Evolutionary conservation across 169 alveolate genomes (phyloP), one percentile per base, ranked within the genome.

Genomic region (Plasmodium fragile): DNA sequence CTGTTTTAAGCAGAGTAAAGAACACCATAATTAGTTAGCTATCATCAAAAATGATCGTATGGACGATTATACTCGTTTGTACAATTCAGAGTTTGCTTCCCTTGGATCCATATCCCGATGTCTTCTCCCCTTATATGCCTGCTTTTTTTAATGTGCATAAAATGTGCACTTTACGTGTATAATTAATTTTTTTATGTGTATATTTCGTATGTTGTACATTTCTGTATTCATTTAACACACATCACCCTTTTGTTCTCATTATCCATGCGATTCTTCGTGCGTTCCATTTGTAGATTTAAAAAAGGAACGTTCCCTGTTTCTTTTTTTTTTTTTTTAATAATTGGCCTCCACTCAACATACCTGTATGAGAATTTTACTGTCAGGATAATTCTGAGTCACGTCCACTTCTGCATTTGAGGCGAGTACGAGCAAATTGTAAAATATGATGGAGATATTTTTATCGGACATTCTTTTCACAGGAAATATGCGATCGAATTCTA

Each of bases 321-420:
- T 36, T 36, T 36, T n/a, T n/a, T n/a, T n/a, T n/a, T 36, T 82
- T 16, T 52, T 81, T 16, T 81, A 0, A 30, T 53, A 53, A 43
- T 78, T 85, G 25, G 13, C 43, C 30, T 13, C 59, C 53, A 13
- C 22, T 78, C 32, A 59, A 18, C 36, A 78, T 78, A 89, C 90
- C 34, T 77, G 82, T 55, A 89, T 89, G 71, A 78, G 71, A 53
- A 89, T 89, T 39, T 36, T 89, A 25, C 81, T 55, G 71, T 78
- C 53, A 16, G 94, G 94, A 78, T 16, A 89, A 16, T 77, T 89
- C 45, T 89, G 94, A 32, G 25, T 78, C 71, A 89, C 70, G 11
- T 89, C 89, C 28, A 89, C 49, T 77, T 89, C 94, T 6, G 52
- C 94, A 89, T 89, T 89, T 89, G 90, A 53, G 43, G 94, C 94